Percentiles rank a stretch among this genome's conserved stretches.
Conservation (phyloP, 176 grass and related monocot genomes). For the Aegilops umbellulata region DNA sequence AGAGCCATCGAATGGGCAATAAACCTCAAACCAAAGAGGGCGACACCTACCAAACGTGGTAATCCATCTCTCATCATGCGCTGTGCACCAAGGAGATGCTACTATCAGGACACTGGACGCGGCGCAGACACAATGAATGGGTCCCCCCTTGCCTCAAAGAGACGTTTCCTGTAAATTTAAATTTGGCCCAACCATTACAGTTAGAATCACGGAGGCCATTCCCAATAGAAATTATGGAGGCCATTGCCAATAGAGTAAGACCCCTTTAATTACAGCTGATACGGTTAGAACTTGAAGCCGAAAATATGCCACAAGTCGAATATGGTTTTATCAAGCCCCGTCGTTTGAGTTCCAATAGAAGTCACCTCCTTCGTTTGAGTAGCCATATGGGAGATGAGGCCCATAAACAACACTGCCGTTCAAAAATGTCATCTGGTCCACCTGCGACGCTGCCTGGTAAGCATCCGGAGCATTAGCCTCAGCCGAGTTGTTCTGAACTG, state of each 20-base stretch:
- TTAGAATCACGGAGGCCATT: constrained; percentile 36
- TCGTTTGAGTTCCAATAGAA: constrained; percentile 60
- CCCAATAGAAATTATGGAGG: constrained; percentile 35
- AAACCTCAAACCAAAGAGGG: background rate
- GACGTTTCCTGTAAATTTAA: background rate
- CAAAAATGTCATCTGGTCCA: too few species aligned
- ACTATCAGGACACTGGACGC: constrained; percentile 16
- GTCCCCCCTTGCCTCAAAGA: constrained; percentile 3
- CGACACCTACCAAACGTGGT: background rate
- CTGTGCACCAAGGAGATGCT: constrained; percentile 1
- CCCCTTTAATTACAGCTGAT: constrained; percentile 40
- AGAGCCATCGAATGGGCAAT: constrained; percentile 7
- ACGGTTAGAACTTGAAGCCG: constrained; percentile 36
- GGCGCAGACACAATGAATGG: background rate
- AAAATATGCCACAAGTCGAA: constrained; percentile 24
- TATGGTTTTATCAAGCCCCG: constrained; percentile 6
- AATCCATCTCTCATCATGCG: constrained; percentile 4
- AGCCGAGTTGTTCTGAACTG: too few species aligned
- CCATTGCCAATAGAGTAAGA: constrained; percentile 33
- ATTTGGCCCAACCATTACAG: constrained; percentile 17
- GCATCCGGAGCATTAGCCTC: too few species aligned
- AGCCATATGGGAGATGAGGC: constrained; percentile 63
- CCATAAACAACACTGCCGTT: too few species aligned
- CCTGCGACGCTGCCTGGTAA: too few species aligned
- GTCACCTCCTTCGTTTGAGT: constrained; percentile 50